Conservation (phyloP, 805 yeast species). For the Candida namnaoensis region DNA sequence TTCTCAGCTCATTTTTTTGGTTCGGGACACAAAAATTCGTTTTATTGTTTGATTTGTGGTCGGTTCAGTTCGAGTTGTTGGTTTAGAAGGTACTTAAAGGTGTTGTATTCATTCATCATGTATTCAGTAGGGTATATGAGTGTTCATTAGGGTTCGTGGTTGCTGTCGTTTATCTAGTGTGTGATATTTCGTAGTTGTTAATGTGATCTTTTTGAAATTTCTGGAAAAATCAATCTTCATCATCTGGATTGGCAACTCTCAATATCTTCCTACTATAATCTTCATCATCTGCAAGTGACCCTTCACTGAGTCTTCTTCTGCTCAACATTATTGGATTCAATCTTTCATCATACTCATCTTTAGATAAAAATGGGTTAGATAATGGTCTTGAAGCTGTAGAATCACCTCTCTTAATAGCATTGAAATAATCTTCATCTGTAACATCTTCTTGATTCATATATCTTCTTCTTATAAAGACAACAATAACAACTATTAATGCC, state of each 20-base stretch:
- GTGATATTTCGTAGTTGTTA: too few species aligned
- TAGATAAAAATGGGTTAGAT: conserved; percentile 55
- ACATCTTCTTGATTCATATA: conserved; percentile 33
- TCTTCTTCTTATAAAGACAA: conserved; percentile 28
- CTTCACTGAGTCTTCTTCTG: conserved; percentile 76
- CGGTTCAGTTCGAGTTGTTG: too few species aligned
- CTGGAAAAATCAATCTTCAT: conserved; percentile 11
- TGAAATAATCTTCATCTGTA: conserved; percentile 45
- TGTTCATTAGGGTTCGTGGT: too few species aligned
- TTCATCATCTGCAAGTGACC: conserved; percentile 79
- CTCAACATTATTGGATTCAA: conserved; percentile 74
- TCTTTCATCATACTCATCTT: conserved; percentile 59
- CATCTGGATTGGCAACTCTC: conserved; percentile 86
- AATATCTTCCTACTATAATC: conserved; percentile 75
- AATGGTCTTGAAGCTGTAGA: conserved; percentile 22
- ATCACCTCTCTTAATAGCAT: conserved; percentile 43
- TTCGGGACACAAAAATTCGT: not conserved
- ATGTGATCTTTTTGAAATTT: too few species aligned
- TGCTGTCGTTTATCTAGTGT: too few species aligned
- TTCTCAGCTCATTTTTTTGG: conserved; percentile 1
- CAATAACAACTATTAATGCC: conserved; percentile 27
- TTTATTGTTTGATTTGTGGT: too few species aligned
- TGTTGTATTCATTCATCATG: too few species aligned
- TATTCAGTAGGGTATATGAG: too few species aligned
- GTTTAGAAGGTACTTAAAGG: too few species aligned